Evolutionary conservation across 1,139 yeast genomes (phyloP).

Genomic region (Protomyces lactucae-debilis): DNA sequence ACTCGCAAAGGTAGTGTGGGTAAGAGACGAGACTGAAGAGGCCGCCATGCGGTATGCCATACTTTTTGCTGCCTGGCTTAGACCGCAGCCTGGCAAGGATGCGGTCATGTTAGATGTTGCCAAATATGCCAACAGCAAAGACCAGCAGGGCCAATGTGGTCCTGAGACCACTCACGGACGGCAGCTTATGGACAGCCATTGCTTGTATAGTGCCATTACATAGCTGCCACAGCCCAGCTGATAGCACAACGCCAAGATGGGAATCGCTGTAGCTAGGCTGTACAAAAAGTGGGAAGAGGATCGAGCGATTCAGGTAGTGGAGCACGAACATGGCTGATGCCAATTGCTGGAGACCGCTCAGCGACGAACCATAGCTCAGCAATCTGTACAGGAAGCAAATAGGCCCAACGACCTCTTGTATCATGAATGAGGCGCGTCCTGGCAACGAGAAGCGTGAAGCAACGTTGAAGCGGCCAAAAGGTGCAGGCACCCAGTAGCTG

Average conservation of each 20-base stretch:
- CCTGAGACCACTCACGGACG: not conserved
- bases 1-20: conserved; percentile 28
- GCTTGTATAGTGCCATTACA: conserved; percentile 13
- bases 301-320: conserved; percentile 26
- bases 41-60: conserved; percentile 26
- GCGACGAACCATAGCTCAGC: not conserved
- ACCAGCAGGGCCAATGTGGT: not conserved
- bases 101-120: conserved; percentile 27
- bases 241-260: not conserved
- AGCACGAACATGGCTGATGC: conserved; percentile 3
- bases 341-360: not conserved
- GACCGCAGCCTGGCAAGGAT: conserved; percentile 22
- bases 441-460: not conserved
- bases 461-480: conserved; percentile 15
- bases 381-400: conserved; percentile 9
- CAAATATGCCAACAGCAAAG: conserved; percentile 12
- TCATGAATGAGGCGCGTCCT: conserved; percentile 25
- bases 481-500: conserved; percentile 13
- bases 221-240: conserved; percentile 11
- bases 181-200: not conserved
- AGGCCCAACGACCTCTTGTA: conserved; percentile 28
- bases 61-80: not conserved
- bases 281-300: conserved; percentile 20
- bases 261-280: not conserved
- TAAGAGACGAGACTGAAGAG: conserved; percentile 16